A percentile compares a stretch with the other conserved stretches of the same genome.
Conservation (phyloP, 2,329 filamentous ascomycete species). For the Escovopsis sp. region DNA sequence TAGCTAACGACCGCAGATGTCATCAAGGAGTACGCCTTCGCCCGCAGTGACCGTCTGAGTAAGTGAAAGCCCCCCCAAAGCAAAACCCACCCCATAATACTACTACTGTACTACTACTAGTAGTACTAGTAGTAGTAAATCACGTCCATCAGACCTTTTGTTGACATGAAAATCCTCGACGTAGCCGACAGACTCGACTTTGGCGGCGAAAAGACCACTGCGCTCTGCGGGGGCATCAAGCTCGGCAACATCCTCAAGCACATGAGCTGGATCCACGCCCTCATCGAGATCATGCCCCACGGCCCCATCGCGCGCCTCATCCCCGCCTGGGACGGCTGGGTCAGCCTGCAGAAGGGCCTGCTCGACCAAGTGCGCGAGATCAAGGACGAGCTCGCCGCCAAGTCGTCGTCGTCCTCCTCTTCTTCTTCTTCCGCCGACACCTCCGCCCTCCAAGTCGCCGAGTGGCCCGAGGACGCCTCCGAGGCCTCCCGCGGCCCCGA, state of each 20-base stretch:
- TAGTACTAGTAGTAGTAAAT: too few relatives aligned
- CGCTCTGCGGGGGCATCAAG: conserved; percentile 21
- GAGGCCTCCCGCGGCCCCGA: conserved; percentile 18
- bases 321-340: conserved; percentile 21
- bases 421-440: too few relatives aligned
- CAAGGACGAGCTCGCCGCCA: conserved; percentile 7
- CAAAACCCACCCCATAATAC: not conserved
- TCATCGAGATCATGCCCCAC: conserved; percentile 21
- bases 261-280: conserved; percentile 18
- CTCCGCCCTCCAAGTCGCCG: too few relatives aligned
- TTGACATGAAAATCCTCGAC: too few relatives aligned
- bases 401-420: too few relatives aligned
- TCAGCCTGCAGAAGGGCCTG: conserved; percentile 25
- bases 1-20: too few relatives aligned
- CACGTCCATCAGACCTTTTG: too few relatives aligned
- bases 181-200: conserved; percentile 20
- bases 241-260: conserved; percentile 22
- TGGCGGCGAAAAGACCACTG: conserved; percentile 20
- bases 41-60: conserved; percentile 18
- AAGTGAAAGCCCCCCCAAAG: conserved; percentile 1
- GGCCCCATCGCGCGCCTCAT: conserved; percentile 19
- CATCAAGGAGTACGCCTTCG: conserved; percentile 25
- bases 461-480: conserved; percentile 15
- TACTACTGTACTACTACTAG: too few relatives aligned
- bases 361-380: conserved; percentile 20